phyloP scores from a whole-genome alignment of 208 protist species.

The Crithidia expoeki region DNA sequence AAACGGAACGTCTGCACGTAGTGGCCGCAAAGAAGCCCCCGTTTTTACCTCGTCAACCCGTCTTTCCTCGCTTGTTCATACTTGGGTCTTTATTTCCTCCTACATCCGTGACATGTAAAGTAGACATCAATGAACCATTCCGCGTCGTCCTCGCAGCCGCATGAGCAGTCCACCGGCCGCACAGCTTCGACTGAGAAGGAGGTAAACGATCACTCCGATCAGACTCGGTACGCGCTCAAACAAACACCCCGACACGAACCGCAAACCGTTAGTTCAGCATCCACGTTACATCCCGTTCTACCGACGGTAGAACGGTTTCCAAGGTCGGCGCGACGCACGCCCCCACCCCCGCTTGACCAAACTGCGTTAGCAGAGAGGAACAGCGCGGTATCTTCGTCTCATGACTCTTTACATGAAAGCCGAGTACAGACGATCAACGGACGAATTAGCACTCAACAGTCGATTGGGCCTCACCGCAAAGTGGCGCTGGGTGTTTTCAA shows the following conservation, averaged over 20 bases:
- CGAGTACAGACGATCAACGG: not conserved
- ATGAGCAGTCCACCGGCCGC: not conserved
- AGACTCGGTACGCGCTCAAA: not conserved
- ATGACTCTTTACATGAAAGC: not conserved
- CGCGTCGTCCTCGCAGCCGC: not conserved
- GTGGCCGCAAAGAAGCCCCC: no score
- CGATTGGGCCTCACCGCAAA: not conserved
- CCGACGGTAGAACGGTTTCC: not conserved
- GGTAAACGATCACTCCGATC: not conserved
- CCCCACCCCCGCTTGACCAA: conserved; percentile 2
- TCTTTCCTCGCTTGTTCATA: no score
- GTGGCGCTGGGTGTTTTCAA: conserved; percentile 13
- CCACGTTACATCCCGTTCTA: not conserved
- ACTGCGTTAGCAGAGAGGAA: not conserved
- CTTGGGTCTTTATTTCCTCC: no score
- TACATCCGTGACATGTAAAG: conserved; percentile 5
- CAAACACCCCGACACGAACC: not conserved
- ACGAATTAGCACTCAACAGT: not conserved
- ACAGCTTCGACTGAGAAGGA: not conserved
- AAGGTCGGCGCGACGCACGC: not conserved
- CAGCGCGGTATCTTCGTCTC: not conserved
- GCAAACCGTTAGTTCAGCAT: not conserved
- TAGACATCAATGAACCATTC: not conserved
- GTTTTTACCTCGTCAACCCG: no score
- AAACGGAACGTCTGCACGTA: no score